A percentile compares a stretch with the other conserved stretches of the same genome.
These are phyloP conservation scores for Phialophora verrucosa DNA, from an alignment of 2,329 filamentous ascomycete species.

Conservation along the genomic window DNA sequence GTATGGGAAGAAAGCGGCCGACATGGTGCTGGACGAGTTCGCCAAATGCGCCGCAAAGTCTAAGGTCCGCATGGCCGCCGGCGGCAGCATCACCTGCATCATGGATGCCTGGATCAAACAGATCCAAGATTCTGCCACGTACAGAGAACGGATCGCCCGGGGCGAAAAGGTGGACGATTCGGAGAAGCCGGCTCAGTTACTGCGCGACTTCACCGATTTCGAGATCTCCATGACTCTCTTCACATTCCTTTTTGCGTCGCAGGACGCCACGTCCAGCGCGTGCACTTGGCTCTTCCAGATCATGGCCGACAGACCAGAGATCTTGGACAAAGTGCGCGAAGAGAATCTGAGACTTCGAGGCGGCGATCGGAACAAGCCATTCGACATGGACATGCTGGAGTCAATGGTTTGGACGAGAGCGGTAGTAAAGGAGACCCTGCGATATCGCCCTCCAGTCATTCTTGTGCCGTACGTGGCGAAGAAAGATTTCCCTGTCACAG, in stretches of 20 bases:
- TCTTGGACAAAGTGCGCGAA: slow-evolving; percentile 86
- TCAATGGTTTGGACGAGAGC: slow-evolving; percentile 88
- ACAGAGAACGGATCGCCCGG: slow-evolving; percentile 76
- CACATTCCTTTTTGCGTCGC: slow-evolving; percentile 95
- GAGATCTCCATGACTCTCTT: slow-evolving; percentile 94
- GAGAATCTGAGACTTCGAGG: slow-evolving; percentile 81
- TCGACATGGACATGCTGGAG: slow-evolving; percentile 86
- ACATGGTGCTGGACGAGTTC: slow-evolving; percentile 90
- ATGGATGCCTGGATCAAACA: slow-evolving; percentile 92
- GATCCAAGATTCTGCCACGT: slow-evolving; percentile 83
- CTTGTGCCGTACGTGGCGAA: slow-evolving; percentile 97
- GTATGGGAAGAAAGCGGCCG: slow-evolving; percentile 95
- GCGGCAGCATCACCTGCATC: slow-evolving; percentile 86
- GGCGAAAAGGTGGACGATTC: slow-evolving; percentile 70
- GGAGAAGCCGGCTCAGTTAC: slow-evolving; percentile 80
- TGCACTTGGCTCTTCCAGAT: slow-evolving; percentile 95
- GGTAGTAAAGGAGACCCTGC: slow-evolving; percentile 86
- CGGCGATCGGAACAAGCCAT: slow-evolving; percentile 71
- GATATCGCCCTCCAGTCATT: slow-evolving; percentile 93
- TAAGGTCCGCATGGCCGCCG: slow-evolving; percentile 88
- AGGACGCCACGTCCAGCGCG: slow-evolving; percentile 94
- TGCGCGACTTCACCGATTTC: slow-evolving; percentile 86
- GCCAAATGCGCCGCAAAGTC: slow-evolving; percentile 89
- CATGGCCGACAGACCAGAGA: slow-evolving; percentile 89
- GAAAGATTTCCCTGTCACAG: slow-evolving; percentile 90